These are phyloP conservation scores for Colletotrichum sojae DNA, from an alignment of 2,329 filamentous ascomycete genomes.

Conservation along the genomic window DNA sequence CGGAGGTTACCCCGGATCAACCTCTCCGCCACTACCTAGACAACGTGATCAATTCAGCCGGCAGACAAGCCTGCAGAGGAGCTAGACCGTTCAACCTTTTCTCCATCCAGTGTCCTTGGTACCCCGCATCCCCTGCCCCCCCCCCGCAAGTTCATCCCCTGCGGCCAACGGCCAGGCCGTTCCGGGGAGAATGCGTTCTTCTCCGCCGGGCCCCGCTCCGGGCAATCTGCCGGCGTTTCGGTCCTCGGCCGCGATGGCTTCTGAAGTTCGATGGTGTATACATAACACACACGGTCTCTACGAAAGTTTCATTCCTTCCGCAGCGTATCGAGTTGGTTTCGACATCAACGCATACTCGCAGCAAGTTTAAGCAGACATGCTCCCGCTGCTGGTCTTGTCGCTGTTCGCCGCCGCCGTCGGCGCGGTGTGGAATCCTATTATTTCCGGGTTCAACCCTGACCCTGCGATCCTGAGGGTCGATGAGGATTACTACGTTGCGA, in stretches of 20 bases:
- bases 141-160: not conserved
- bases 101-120: not conserved
- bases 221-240: not conserved
- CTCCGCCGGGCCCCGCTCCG: constrained; percentile 4
- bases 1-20: not conserved
- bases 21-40: no score
- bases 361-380: no score
- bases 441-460: constrained; percentile 69
- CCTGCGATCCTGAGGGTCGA: constrained; percentile 65
- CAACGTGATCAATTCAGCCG: not conserved
- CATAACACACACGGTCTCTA: not conserved
- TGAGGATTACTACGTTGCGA: constrained; percentile 66
- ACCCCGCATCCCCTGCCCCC: not conserved
- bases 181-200: no score
- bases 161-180: not conserved
- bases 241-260: not conserved
- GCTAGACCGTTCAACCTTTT: not conserved
- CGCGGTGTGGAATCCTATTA: constrained; percentile 57
- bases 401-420: not conserved
- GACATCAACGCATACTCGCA: no score
- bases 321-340: no score
- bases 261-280: not conserved
- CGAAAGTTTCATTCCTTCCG: no score
- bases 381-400: no score
- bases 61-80: not conserved